Evolutionary conservation across 1,139 yeast genomes (phyloP).

Genomic region (Yamadazyma membranifaciens): DNA sequence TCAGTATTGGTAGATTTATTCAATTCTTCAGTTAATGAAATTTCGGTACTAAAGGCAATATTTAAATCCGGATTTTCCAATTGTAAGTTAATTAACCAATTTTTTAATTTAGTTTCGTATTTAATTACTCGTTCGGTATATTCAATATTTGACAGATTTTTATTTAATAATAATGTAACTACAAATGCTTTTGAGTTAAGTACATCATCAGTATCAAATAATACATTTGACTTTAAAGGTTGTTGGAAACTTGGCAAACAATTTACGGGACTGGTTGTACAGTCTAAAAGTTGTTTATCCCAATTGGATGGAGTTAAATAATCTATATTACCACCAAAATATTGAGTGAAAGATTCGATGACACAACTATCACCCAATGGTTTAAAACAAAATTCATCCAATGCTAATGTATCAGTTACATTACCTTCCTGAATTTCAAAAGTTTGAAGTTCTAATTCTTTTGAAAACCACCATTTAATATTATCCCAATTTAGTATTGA

Average conservation of each 20-base stretch:
- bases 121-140: slow-evolving; percentile 44
- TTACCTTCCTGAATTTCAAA: slow-evolving; percentile 21
- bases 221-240: slow-evolving; percentile 69
- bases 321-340: slow-evolving; percentile 65
- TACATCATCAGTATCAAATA: slow-evolving; percentile 57
- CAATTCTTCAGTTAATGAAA: slow-evolving; percentile 79
- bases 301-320: slow-evolving; percentile 53
- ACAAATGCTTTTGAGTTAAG: slow-evolving; percentile 69
- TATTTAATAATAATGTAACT: slow-evolving; percentile 63
- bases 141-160: slow-evolving; percentile 27
- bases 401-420: slow-evolving; percentile 25
- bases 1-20: slow-evolving; percentile 83
- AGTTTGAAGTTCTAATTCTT: slow-evolving; percentile 54
- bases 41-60: slow-evolving; percentile 76
- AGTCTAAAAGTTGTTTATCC: slow-evolving; percentile 50
- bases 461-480: slow-evolving; percentile 83
- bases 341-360: slow-evolving; percentile 88
- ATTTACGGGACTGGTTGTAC: slow-evolving; percentile 80
- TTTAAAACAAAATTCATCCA: slow-evolving; percentile 77
- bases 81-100: slow-evolving; percentile 50
- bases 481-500: slow-evolving; percentile 62
- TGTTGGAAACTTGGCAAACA: slow-evolving; percentile 91
- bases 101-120: slow-evolving; percentile 69
- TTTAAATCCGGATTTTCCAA: slow-evolving; percentile 51
- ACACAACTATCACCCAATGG: slow-evolving; percentile 80